Evolutionary conservation across 2,329 filamentous ascomycete species (phyloP), one percentile per base, ranked within the genome.

Genomic region (Cladobotryum mycophilum): DNA sequence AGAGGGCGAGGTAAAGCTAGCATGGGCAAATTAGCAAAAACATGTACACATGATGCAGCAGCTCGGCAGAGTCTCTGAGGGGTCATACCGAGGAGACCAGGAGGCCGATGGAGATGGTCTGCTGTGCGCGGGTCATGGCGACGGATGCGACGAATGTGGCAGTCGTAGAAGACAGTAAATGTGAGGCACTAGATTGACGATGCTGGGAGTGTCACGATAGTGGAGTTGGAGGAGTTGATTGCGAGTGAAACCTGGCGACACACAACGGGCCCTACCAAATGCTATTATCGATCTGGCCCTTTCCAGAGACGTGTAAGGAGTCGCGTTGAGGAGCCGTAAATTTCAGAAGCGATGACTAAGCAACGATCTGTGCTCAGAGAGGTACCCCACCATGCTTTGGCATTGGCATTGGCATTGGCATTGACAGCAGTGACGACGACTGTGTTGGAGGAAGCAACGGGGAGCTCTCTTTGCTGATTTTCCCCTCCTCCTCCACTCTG

Each of bases 91-190:
- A 95, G 62, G 88, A 89, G 70, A 93, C 80, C 61, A 96, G 80
- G 63, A 96, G 83, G 64, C 84, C 85, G 64, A 96, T 79, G 55
- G 90, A 95, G 67, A 96, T 85, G 58, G 89, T 92, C 72, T 97
- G 91, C 69, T 89, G 85, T 18, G 93, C 93, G 72, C 91, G 89
- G 60, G 93, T 96, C 93, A 97, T 97, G 57, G 58, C 84, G 72
- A 60, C 53, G 30, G 34, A 20, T 30, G 25, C 6, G 9, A 30
- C 6, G 25, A 30, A 30, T 30, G 8, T 30, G 25, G 25, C 6
- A 30, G 25, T 30, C 25, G 25, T 30, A 30, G 9, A 8, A 30
- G 4, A 11, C 8, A 30, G 25, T 30, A 30, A 30, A 30, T 30
- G 25, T 11, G 25, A 30, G 25, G 25, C 9, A 30, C 25, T 30